phyloP scores from a whole-genome alignment of 2,329 filamentous ascomycete genomes.

The Talaromyces funiculosus region DNA sequence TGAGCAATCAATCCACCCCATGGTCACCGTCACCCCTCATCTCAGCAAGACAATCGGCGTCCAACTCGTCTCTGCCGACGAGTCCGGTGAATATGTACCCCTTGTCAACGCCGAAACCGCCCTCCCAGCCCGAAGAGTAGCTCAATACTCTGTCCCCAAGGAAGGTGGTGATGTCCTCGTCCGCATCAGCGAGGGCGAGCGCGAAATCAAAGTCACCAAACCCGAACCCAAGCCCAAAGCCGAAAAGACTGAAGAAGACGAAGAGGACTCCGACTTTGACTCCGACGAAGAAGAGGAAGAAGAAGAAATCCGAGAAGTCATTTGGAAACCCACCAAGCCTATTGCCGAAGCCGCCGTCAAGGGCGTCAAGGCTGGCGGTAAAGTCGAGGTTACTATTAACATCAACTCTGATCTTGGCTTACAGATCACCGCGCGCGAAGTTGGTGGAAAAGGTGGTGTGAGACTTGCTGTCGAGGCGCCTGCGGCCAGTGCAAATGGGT shows the following conservation, averaged over 20 bases:
- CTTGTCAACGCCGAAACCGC: constrained; percentile 83
- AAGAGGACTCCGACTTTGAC: constrained; percentile 56
- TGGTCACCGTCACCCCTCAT: constrained; percentile 90
- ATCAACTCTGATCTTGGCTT: constrained; percentile 73
- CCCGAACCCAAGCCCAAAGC: constrained; percentile 70
- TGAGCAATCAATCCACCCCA: constrained; percentile 90
- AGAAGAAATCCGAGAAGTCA: constrained; percentile 78
- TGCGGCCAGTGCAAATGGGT: constrained; percentile 30
- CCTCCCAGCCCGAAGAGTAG: constrained; percentile 77
- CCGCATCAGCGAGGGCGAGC: constrained; percentile 79
- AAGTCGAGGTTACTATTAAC: constrained; percentile 91
- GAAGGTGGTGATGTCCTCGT: constrained; percentile 83
- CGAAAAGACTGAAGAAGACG: constrained; percentile 53
- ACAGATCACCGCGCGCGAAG: constrained; percentile 74
- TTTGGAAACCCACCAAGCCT: constrained; percentile 79
- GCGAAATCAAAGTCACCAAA: constrained; percentile 90
- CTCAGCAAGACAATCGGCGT: constrained; percentile 84
- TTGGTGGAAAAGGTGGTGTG: constrained; percentile 80
- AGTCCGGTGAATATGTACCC: constrained; percentile 62
- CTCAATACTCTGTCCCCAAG: constrained; percentile 69
- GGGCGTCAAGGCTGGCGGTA: constrained; percentile 77
- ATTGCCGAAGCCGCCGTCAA: constrained; percentile 82
- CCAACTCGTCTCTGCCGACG: constrained; percentile 52
- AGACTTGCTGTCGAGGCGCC: constrained; percentile 54
- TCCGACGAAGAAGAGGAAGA: constrained; percentile 61